These are phyloP conservation scores for Tetrapisispora namnaoensis DNA, from an alignment of 805 yeast genomes.

Conservation along the genomic window DNA sequence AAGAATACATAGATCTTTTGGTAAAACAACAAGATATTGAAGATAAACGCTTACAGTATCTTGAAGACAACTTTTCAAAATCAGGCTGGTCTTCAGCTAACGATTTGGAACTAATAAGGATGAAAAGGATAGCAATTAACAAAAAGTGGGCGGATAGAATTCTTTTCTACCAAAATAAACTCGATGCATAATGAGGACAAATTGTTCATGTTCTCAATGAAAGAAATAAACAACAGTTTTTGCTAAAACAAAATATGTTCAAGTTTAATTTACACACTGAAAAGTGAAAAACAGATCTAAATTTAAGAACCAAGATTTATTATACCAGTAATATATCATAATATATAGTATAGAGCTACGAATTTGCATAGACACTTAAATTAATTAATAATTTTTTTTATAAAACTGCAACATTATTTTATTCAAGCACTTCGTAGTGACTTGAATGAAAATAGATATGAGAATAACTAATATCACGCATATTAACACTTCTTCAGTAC, in stretches of 20 bases:
- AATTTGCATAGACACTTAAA: slow-evolving; percentile 1
- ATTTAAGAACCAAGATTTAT: too few species aligned
- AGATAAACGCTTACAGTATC: slow-evolving; percentile 19
- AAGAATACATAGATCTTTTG: slow-evolving; percentile 19
- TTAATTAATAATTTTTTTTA: background rate
- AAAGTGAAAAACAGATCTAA: background rate
- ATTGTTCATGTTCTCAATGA: background rate
- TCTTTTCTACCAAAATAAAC: slow-evolving; percentile 11
- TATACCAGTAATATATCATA: too few species aligned
- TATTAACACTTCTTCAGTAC: too few species aligned
- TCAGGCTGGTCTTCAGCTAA: slow-evolving; percentile 26
- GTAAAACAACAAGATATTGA: slow-evolving; percentile 21
- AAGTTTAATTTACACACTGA: background rate
- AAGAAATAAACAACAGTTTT: too few species aligned
- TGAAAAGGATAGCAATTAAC: slow-evolving; percentile 21
- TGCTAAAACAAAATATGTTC: too few species aligned
- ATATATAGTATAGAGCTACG: background rate
- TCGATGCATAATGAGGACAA: background rate
- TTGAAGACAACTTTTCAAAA: slow-evolving; percentile 18
- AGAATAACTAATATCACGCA: too few species aligned
- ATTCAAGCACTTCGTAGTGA: background rate
- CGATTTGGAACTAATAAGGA: slow-evolving; percentile 17
- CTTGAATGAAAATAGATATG: too few species aligned
- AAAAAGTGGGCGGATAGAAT: slow-evolving; percentile 27
- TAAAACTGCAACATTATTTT: too few species aligned